These are phyloP conservation scores for Erythrophleum fordii DNA, from an alignment of 306 rosid species.

Conservation along the genomic window DNA sequence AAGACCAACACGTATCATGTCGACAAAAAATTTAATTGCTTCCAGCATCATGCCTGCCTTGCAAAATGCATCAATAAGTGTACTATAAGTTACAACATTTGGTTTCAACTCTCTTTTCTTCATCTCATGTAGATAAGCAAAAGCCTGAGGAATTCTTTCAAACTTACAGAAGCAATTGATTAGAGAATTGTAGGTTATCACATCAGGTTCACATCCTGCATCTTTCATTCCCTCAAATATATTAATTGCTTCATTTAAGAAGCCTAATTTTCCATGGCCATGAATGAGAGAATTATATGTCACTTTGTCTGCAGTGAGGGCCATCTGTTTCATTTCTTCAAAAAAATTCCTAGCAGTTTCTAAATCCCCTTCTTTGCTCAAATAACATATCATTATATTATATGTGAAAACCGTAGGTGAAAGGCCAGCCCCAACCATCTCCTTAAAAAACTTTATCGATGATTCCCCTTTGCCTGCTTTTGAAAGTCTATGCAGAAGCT, in stretches of 20 bases:
- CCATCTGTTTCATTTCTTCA: slow-evolving; percentile 66
- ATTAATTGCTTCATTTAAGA: slow-evolving; percentile 49
- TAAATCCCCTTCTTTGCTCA: slow-evolving; percentile 78
- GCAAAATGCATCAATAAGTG: slow-evolving; percentile 90
- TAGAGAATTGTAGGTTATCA: slow-evolving; percentile 73
- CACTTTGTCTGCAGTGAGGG: slow-evolving; percentile 70
- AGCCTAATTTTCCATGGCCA: slow-evolving; percentile 87
- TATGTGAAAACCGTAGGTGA: slow-evolving; percentile 75
- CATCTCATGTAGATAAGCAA: slow-evolving; percentile 73
- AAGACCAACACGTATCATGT: slow-evolving; percentile 83
- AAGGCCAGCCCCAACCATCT: slow-evolving; percentile 74
- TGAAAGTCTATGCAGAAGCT: slow-evolving; percentile 71
- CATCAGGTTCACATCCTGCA: slow-evolving; percentile 72
- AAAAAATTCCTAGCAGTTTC: slow-evolving; percentile 66
- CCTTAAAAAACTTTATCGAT: slow-evolving; percentile 60
- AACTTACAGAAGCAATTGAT: slow-evolving; percentile 85
- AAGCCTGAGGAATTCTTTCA: slow-evolving; percentile 71
- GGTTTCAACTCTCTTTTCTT: slow-evolving; percentile 64
- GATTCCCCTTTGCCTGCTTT: slow-evolving; percentile 60
- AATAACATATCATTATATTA: slow-evolving; percentile 73
- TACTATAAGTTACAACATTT: slow-evolving; percentile 89
- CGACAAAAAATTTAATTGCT: slow-evolving; percentile 78
- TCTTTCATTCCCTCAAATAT: slow-evolving; percentile 74
- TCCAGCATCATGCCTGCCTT: slow-evolving; percentile 84
- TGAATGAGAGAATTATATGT: slow-evolving; percentile 92